A percentile compares a stretch with the other conserved stretches of the same genome.
Evolutionary conservation across 768 basidiomycete species (phyloP).

Genomic region (Psilocybe cyanescens): DNA sequence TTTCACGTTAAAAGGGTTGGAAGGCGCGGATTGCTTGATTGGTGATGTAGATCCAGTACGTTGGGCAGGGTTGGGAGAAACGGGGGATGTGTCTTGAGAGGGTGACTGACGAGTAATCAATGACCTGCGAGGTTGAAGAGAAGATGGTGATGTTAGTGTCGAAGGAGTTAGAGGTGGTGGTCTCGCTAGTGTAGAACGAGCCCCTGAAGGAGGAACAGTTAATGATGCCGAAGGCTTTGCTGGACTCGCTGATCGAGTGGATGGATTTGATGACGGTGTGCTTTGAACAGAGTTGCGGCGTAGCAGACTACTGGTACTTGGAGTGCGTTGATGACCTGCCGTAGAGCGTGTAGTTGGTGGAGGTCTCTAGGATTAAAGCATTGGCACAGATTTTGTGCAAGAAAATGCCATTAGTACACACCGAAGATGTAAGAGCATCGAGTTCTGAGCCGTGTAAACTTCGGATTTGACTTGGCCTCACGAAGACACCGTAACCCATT

Average conservation of each 20-base stretch:
- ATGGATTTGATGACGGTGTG: constrained; percentile 48
- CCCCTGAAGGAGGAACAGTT: constrained; percentile 20
- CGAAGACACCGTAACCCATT: constrained; percentile 83
- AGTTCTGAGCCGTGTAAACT: constrained; percentile 52
- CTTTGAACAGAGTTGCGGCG: constrained; percentile 43
- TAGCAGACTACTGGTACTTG: constrained; percentile 48
- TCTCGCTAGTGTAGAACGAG: constrained; percentile 27
- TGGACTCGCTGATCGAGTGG: constrained; percentile 72
- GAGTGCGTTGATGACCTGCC: constrained; percentile 59
- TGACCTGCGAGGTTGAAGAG: constrained; percentile 54
- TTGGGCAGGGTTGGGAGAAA: constrained; percentile 34
- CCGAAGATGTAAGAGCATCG: constrained; percentile 27
- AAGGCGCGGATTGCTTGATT: constrained; percentile 16
- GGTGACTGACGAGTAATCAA: constrained; percentile 47
- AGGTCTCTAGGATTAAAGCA: constrained; percentile 17
- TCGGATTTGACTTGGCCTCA: constrained; percentile 84
- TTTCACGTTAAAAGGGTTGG: constrained; percentile 27
- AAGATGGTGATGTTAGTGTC: constrained; percentile 53
- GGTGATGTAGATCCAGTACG: constrained; percentile 31
- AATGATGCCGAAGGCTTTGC: constrained; percentile 44
- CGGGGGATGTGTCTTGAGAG: constrained; percentile 35
- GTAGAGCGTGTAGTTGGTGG: constrained; percentile 26
- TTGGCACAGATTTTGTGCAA: not conserved
- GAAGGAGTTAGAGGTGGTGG: constrained; percentile 48
- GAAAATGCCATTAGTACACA: constrained; percentile 10